These are phyloP conservation scores for Auricularia auricula-judae DNA, from an alignment of 768 basidiomycete genomes.

Conservation along the genomic window DNA sequence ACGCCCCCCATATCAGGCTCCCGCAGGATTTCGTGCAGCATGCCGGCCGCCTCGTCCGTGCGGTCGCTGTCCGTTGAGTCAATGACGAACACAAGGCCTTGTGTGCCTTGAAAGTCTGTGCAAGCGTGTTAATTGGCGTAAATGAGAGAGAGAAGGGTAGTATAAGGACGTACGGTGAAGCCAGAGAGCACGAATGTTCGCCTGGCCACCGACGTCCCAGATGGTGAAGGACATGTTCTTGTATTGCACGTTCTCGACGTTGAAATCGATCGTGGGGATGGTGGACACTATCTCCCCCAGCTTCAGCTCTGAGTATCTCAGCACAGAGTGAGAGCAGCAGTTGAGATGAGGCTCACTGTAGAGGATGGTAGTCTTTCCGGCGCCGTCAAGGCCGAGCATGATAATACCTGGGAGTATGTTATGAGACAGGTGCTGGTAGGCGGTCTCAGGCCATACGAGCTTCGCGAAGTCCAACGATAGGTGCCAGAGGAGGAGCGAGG, in stretches of 20 bases:
- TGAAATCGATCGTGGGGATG: slow-evolving; percentile 38
- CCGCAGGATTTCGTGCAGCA: slow-evolving; percentile 32
- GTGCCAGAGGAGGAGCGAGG: too few species aligned
- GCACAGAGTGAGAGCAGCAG: slow-evolving; percentile 4
- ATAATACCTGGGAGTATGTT: slow-evolving; percentile 5
- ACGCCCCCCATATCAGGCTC: slow-evolving; percentile 33
- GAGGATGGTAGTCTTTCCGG: slow-evolving; percentile 39
- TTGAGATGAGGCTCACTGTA: slow-evolving; percentile 13
- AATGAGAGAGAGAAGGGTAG: not conserved
- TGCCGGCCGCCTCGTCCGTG: slow-evolving; percentile 40
- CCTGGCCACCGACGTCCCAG: slow-evolving; percentile 59
- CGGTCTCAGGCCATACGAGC: too few species aligned
- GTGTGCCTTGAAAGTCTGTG: slow-evolving; percentile 37
- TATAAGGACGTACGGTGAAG: slow-evolving; percentile 29
- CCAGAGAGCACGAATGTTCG: slow-evolving; percentile 34
- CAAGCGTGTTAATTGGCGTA: not conserved
- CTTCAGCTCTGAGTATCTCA: slow-evolving; percentile 19
- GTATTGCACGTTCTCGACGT: slow-evolving; percentile 50
- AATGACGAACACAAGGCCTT: slow-evolving; percentile 57
- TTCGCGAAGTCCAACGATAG: too few species aligned
- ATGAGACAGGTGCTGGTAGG: too few species aligned
- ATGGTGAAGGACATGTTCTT: slow-evolving; percentile 42
- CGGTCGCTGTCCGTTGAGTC: slow-evolving; percentile 42
- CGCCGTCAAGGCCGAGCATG: slow-evolving; percentile 25
- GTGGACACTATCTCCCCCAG: slow-evolving; percentile 27